Evolutionary conservation across 1,139 yeast species (phyloP).

Genomic region (Hemisphaericaspora subhashii): DNA sequence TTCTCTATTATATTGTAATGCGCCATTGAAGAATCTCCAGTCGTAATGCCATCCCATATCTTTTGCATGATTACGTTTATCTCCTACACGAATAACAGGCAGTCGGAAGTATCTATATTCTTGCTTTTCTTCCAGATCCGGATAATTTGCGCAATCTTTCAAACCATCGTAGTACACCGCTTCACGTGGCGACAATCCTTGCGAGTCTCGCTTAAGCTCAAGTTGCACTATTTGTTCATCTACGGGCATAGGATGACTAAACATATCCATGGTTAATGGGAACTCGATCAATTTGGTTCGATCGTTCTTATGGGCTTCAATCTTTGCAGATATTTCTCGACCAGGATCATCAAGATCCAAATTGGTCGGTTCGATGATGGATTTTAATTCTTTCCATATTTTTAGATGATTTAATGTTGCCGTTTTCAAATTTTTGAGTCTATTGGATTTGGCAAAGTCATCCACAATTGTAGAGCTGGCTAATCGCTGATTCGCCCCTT

Average conservation of each 20-base stretch:
- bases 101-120: slow-evolving; percentile 35
- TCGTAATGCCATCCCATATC: slow-evolving; percentile 35
- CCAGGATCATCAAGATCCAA: slow-evolving; percentile 23
- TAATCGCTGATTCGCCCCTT: slow-evolving; percentile 19
- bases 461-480: slow-evolving; percentile 24
- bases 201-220: slow-evolving; percentile 14
- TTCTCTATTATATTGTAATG: slow-evolving; percentile 24
- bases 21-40: slow-evolving; percentile 41
- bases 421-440: slow-evolving; percentile 10
- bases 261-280: slow-evolving; percentile 20
- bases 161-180: slow-evolving; percentile 26
- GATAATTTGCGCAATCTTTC: slow-evolving; percentile 19
- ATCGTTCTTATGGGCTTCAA: slow-evolving; percentile 6
- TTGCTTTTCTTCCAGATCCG: slow-evolving; percentile 14
- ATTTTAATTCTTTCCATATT: slow-evolving; percentile 19
- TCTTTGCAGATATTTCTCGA: slow-evolving; percentile 19
- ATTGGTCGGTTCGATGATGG: slow-evolving; percentile 19
- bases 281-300: slow-evolving; percentile 18
- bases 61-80: slow-evolving; percentile 18
- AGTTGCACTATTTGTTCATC: slow-evolving; percentile 19
- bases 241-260: slow-evolving; percentile 21
- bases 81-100: slow-evolving; percentile 27
- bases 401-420: slow-evolving; percentile 20
- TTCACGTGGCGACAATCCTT: slow-evolving; percentile 19
- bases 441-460: slow-evolving; percentile 17